phyloP scores from a whole-genome alignment of 345 rosid species.

The Jatropha curcas region DNA sequence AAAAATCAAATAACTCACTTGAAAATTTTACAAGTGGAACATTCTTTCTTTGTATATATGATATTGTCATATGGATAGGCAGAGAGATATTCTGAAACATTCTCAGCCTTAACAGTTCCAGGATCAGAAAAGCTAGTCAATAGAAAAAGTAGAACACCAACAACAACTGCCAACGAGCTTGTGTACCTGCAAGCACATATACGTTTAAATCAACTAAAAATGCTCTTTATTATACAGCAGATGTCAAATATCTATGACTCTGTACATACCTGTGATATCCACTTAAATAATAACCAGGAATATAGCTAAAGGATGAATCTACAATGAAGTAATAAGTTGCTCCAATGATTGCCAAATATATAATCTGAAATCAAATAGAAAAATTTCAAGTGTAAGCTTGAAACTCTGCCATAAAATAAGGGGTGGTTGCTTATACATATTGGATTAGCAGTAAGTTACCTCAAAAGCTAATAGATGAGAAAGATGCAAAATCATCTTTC shows the following conservation, averaged over 20 bases:
- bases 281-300: constrained; percentile 88
- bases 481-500: neutral
- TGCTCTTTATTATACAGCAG: constrained; percentile 8
- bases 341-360: constrained; percentile 76
- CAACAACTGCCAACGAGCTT: constrained; percentile 65
- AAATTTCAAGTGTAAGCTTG: neutral
- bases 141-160: constrained; percentile 73
- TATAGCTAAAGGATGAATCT: constrained; percentile 62
- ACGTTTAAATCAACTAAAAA: constrained; percentile 9
- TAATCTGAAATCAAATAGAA: constrained; percentile 45
- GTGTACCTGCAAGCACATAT: constrained; percentile 52
- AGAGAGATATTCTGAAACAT: constrained; percentile 61
- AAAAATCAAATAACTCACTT: constrained; percentile 53
- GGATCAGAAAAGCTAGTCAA: constrained; percentile 91
- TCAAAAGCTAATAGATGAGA: neutral
- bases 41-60: constrained; percentile 70
- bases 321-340: constrained; percentile 58
- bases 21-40: constrained; percentile 76
- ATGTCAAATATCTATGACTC: constrained; percentile 9
- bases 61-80: constrained; percentile 85
- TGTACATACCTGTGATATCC: constrained; percentile 63
- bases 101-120: constrained; percentile 67
- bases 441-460: neutral
- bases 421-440: neutral
- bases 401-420: neutral